phyloP scores from a whole-genome alignment of 148 eudicot species.

The Camellia sinensis region DNA sequence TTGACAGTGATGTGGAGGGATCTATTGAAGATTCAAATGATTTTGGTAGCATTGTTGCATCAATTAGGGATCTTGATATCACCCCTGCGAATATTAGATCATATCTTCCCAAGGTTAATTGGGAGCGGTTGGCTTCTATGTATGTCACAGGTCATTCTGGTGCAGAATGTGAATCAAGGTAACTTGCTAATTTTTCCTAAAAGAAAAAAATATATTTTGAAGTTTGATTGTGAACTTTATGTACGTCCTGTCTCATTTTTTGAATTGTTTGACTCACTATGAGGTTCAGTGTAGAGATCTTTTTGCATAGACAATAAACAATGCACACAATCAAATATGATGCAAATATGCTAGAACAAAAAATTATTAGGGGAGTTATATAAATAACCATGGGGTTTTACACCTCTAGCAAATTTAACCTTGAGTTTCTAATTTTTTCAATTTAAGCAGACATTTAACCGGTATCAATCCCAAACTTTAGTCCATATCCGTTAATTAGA shows the following conservation, averaged over 20 bases:
- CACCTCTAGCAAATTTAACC: too few relatives aligned
- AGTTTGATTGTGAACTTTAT: neutral
- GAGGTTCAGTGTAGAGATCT: neutral
- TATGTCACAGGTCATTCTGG: slow-evolving; percentile 58
- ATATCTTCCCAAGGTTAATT: slow-evolving; percentile 70
- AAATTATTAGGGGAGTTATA: neutral
- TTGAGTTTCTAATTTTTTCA: too few relatives aligned
- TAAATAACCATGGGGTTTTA: too few relatives aligned
- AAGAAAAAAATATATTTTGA: neutral
- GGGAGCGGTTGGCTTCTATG: slow-evolving; percentile 67
- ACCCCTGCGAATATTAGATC: slow-evolving; percentile 55
- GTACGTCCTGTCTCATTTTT: neutral
- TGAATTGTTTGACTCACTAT: neutral
- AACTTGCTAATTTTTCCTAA: neutral
- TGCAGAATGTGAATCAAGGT: slow-evolving; percentile 87
- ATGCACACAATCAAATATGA: neutral
- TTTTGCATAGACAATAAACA: neutral
- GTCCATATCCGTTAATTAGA: too few relatives aligned
- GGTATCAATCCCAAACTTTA: too few relatives aligned
- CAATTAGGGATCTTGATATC: slow-evolving; percentile 48
- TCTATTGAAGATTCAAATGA: slow-evolving; percentile 27
- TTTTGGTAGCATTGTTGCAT: slow-evolving; percentile 49
- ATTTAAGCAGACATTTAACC: too few relatives aligned
- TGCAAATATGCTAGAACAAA: neutral
- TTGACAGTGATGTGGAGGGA: slow-evolving; percentile 46